Base-by-base conservation (phyloP, 768 basidiomycete genomes). In the Tephrocybe sp. region DNA sequence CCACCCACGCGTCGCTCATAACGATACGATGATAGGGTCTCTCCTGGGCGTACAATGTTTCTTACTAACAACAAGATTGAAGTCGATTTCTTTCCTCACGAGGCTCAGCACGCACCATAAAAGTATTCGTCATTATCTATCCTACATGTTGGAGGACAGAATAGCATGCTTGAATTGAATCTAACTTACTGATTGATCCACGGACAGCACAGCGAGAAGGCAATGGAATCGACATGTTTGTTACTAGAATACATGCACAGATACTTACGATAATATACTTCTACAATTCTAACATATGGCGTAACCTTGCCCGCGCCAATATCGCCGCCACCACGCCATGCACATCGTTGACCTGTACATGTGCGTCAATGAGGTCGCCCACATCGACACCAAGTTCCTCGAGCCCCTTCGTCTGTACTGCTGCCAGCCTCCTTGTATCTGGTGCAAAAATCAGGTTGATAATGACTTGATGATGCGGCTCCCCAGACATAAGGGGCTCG, bases 391-490 rank as follows among this genome's bases (percentile, higher is more conserved):
- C 83, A 0, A 74, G 55, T 26, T 74, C 76, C 17, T 78, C 77
- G 2, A 83, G 53, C 2, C 80, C 85, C 3, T 68, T 58, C 8
- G 83, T 74, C 18, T 80, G 73, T 4, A 79, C 89, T 30, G 83
- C 78, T 0, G 79, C 86, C 7, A 92, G 67, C 40, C 78, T 75
- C 44, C 82, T 72, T 0, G 86, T 87, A 57, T 87, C 86, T 3
- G 89, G 85, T 18, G 81, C 75, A 55, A 89, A 91, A 33, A 89
- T 74, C 0, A 90, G 69, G 0, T 71, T 76, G 49, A 91, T 75
- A 0, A 72, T 75, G 6, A 88, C 57, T 10, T 66, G 68, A 11
- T 60, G 67, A 2, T 69, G 62, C 12, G 62, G 59, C 8, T 62
- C 58, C n/a, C 54, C 32, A 26, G 65, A 57, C 26, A 39, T 37